Evolutionary conservation across 768 basidiomycete genomes (phyloP).

Genomic region (Rhodotorula diobovata): DNA sequence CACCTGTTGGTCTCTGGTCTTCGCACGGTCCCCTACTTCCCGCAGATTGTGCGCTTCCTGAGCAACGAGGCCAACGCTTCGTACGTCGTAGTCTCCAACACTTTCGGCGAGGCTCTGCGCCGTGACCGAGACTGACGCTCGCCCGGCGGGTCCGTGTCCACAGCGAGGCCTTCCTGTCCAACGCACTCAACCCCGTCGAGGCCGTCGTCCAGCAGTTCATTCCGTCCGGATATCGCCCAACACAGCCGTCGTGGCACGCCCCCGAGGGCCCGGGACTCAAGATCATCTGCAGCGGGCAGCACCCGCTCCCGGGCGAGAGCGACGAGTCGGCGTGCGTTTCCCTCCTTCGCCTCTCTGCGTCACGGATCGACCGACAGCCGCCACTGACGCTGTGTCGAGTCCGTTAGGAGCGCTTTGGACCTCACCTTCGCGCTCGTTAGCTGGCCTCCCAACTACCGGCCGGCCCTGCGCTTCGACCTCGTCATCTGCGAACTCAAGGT

Average conservation of each 20-base stretch:
- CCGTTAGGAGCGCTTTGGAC: neutral
- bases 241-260: fast-evolving
- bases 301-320: neutral
- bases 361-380: neutral
- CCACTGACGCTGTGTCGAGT: neutral
- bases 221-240: neutral
- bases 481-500: neutral
- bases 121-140: neutral
- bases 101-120: neutral
- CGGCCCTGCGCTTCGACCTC: neutral
- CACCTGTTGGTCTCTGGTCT: neutral
- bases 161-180: neutral
- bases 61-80: neutral
- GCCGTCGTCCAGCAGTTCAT: neutral
- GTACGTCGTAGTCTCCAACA: no score
- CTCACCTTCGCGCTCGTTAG: neutral
- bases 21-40: neutral
- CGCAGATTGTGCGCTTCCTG: neutral
- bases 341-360: no score
- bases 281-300: neutral
- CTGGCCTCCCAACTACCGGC: neutral
- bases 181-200: neutral
- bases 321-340: neutral
- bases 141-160: no score
- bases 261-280: neutral